Evolutionary conservation across 352 stramenopile genomes (phyloP), one percentile per base, ranked within the genome.

Genomic region (Nothophytophthora sp.): DNA sequence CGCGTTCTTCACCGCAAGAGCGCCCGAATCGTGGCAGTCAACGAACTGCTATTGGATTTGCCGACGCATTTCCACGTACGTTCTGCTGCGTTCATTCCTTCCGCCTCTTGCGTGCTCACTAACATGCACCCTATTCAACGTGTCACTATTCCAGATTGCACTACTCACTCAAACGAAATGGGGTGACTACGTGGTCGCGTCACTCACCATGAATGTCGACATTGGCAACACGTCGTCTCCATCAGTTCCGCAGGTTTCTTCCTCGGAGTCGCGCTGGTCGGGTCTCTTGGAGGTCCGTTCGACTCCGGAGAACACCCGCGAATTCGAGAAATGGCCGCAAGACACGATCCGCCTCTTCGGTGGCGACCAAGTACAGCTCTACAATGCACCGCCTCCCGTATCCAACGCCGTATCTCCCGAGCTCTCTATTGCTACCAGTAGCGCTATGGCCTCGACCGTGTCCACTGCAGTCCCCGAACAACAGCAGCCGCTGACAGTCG

Each of bases 151-250:
- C 39, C 53, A 89, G 79, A 67, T 86, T 24, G 70, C 64, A 22
- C 70, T 81, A 36, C 37, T 90, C 28, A 73, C 74, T n/a, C 78
- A 88, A 52, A 88, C 80, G 3, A 44, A 70, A 39, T 90, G 80
- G 80, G 76, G 74, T 4, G 73, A 76, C 13, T 75, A 69, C 32
- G 52, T 90, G 6, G 50, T 55, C 4, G 62, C 70, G 10, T 77
- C 76, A 5, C 27, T 88, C n/a, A 73, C 73, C 5, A 70, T 88
- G 54, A 46, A 16, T 13, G 43, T 43, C 24, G 50, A 70, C 37
- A 39, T 50, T 1, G 28, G 44, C 37, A 47, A 25, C 5, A 25
- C 47, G 13, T 28, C 33, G 2, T 39, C 47, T 6, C 9, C 47
- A 15, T 19, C 46, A 25, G 27, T 12, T 32, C 6, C 6, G 27